Conservation (phyloP, 352 stramenopile genomes). For the Globisporangium apiculatum region DNA sequence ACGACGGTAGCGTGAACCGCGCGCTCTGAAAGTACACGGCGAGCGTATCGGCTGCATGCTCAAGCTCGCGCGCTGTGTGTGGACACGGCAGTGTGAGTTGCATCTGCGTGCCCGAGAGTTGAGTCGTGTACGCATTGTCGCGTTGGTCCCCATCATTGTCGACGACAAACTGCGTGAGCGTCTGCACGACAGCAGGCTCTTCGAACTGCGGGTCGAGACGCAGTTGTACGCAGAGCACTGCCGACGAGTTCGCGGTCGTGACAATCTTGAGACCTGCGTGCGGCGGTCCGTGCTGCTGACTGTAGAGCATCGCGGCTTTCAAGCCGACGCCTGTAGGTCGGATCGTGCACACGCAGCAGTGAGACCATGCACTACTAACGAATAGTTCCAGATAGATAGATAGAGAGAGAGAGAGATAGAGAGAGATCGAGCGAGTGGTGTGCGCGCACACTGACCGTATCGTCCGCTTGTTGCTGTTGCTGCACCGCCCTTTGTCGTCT, state of each 20-base stretch:
- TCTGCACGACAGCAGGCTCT: conserved; percentile 52
- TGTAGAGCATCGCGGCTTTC: conserved; percentile 74
- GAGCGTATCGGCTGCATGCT: conserved; percentile 39
- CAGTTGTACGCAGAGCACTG: conserved; percentile 64
- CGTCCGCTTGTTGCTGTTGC: conserved; percentile 34
- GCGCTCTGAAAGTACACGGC: conserved; percentile 66
- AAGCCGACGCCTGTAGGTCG: conserved; percentile 45
- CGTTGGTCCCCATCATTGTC: conserved; percentile 15
- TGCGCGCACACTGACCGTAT: conserved; percentile 27
- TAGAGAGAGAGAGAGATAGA: background rate
- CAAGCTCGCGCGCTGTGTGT: conserved; percentile 19
- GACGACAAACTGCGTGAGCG: conserved; percentile 49
- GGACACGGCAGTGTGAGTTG: conserved; percentile 50
- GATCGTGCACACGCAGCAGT: too few relatives aligned
- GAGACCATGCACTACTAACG: too few relatives aligned
- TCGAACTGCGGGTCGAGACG: conserved; percentile 57
- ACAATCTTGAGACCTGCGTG: conserved; percentile 46
- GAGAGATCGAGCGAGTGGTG: too few relatives aligned
- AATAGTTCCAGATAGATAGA: background rate
- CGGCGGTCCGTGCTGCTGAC: conserved; percentile 30
- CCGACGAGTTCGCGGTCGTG: conserved; percentile 48
- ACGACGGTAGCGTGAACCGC: conserved; percentile 44
- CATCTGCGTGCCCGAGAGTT: conserved; percentile 80
- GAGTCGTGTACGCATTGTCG: conserved; percentile 21
- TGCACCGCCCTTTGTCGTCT: conserved; percentile 42